A percentile compares a stretch with the other conserved stretches of the same genome.
Conservation (phyloP, 345 rosid species). For the thale cress (Arabidopsis thaliana) region TAIR10.1 NC_003076.8:7395001-7395500, state of each 20-base stretch:
- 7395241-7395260: conserved; percentile 70
- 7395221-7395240: conserved; percentile 37
- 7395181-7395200: neutral
- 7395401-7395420: neutral
- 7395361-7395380: conserved; percentile 8
- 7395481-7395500: conserved; percentile 91
- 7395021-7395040: neutral
- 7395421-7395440: conserved; percentile 17
- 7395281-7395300: conserved; percentile 76
- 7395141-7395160: neutral
- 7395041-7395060: neutral
- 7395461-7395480: conserved; percentile 86
- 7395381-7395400: conserved; percentile 1
- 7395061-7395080: neutral
- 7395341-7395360: conserved; percentile 6
- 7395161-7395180: neutral
- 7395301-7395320: conserved; percentile 70
- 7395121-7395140: neutral
- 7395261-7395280: conserved; percentile 71
- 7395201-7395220: conserved; percentile 47
- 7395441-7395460: conserved; percentile 77
- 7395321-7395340: conserved; percentile 76
- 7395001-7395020: neutral
- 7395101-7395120: neutral
- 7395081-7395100: neutral